phyloP scores from a whole-genome alignment of 2,329 filamentous ascomycete species.

The Trichophyton benhamiae region DNA sequence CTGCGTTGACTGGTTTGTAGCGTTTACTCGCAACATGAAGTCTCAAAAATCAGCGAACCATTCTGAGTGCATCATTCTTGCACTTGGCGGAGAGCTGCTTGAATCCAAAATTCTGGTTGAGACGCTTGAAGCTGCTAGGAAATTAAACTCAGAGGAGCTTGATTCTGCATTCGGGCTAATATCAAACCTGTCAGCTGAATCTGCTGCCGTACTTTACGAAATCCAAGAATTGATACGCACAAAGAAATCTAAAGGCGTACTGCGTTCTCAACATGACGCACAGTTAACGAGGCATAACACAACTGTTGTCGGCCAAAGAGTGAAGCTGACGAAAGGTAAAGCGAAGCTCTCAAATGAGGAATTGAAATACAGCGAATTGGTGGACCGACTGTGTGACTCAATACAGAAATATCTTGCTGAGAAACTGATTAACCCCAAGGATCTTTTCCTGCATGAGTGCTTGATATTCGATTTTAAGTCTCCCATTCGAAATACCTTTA shows the following conservation, averaged over 20 bases:
- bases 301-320: constrained; percentile 48
- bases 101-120: constrained; percentile 41
- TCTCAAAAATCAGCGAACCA: constrained; percentile 21
- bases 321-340: constrained; percentile 46
- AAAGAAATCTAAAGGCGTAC: constrained; percentile 37
- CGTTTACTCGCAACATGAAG: constrained; percentile 21
- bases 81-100: constrained; percentile 41
- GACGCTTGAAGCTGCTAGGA: constrained; percentile 41
- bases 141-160: constrained; percentile 41
- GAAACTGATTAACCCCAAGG: constrained; percentile 38
- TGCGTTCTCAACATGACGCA: constrained; percentile 65
- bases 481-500: constrained; percentile 46
- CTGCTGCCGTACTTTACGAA: constrained; percentile 35
- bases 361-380: constrained; percentile 42
- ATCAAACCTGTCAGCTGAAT: constrained; percentile 21
- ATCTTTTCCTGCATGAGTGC: constrained; percentile 44
- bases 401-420: constrained; percentile 36
- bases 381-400: constrained; percentile 36
- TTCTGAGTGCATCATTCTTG: constrained; percentile 29
- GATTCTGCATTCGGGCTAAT: constrained; percentile 30
- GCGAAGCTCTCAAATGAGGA: constrained; percentile 43
- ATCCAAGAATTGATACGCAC: constrained; percentile 38
- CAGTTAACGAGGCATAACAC: constrained; percentile 46
- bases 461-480: constrained; percentile 47
- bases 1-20: constrained; percentile 20